Base-by-base conservation (phyloP, 2,329 filamentous ascomycete species). In the Rhynchosporium secalis region DNA sequence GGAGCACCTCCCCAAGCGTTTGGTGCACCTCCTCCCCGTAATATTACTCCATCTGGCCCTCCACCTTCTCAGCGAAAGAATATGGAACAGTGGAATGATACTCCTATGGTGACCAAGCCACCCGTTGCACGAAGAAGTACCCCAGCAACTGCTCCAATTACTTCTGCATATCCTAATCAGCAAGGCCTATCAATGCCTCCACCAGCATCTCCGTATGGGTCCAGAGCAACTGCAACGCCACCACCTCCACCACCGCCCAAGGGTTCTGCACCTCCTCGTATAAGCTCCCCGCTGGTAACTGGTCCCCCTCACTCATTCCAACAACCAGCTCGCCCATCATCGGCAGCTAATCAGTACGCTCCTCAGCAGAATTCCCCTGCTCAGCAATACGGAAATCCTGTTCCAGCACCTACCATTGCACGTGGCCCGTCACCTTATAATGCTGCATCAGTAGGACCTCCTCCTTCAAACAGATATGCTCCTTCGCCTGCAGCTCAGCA, bases 1-100 rank as follows among this genome's bases (percentile, higher is more conserved):
- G 68, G 69, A 48, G 61, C 71, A 31, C 71, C 71, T 20, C 78
- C 79, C 60, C 70, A 70, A 49, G 68, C 72, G 41, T 76, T 78
- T 58, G 74, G 68, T n/a, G 81, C 83, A 36, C 86, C 86, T 46
- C 86, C 86, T 62, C 86, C 87, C 58, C 85, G 89, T 65, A 86
- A 85, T 64, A 81, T 84, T 31, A 87, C 86, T 41, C 83, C 87
- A n/a, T 88, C 82, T 29, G 57, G 57, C 8, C 81, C 86, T 46
- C 87, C 92, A 28, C 86, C 91, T 20, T 85, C 90, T 9, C 86
- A 86, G 72, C 80, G 85, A 62, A 88, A 87, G 72, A 88, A 89
- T 66, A 87, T 88, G 66, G 85, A 88, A 33, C 89, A 90, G 70
- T 99, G 95, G 95, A 99, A 99, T 70, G 95, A 99, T 75, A 89